These are phyloP conservation scores for Sporothrix humicola DNA, from an alignment of 2,329 filamentous ascomycete species.

Conservation along the genomic window DNA sequence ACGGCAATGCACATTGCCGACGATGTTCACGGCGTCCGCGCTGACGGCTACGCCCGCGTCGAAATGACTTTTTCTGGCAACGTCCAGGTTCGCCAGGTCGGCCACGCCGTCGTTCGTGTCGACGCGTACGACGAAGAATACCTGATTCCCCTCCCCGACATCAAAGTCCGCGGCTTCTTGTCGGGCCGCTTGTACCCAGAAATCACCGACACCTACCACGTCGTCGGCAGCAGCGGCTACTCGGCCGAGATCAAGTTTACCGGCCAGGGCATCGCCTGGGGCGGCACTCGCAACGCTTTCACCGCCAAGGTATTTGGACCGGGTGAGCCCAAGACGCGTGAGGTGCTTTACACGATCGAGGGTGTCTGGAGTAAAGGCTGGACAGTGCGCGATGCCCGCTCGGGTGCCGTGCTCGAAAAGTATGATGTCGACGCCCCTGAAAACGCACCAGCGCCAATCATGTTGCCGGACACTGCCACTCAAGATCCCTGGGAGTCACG, in stretches of 20 bases:
- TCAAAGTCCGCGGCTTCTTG: slow-evolving; percentile 56
- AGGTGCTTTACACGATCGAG: slow-evolving; percentile 48
- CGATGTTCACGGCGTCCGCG: slow-evolving; percentile 50
- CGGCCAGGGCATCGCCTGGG: slow-evolving; percentile 51
- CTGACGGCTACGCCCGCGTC: slow-evolving; percentile 58
- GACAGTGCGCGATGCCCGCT: slow-evolving; percentile 45
- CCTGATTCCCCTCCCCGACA: slow-evolving; percentile 55
- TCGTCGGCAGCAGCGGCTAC: slow-evolving; percentile 53
- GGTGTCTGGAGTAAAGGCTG: slow-evolving; percentile 54
- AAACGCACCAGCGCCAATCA: slow-evolving; percentile 45
- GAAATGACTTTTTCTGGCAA: slow-evolving; percentile 58
- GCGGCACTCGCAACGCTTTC: slow-evolving; percentile 56
- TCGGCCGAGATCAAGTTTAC: slow-evolving; percentile 55
- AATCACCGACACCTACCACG: slow-evolving; percentile 52
- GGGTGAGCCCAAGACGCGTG: slow-evolving; percentile 42
- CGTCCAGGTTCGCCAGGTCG: slow-evolving; percentile 57
- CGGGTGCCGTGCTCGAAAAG: slow-evolving; percentile 46
- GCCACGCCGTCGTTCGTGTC: slow-evolving; percentile 57
- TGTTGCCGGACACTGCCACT: slow-evolving; percentile 60
- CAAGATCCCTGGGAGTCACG: slow-evolving; percentile 83
- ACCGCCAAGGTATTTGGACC: slow-evolving; percentile 51
- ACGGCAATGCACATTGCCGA: slow-evolving; percentile 58
- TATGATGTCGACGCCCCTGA: slow-evolving; percentile 47
- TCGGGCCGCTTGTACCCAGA: slow-evolving; percentile 57
- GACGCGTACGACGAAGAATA: slow-evolving; percentile 57